Evolutionary conservation across 164 flowering plant genomes (phyloP).

Genomic region (Liriodendron chinense): DNA sequence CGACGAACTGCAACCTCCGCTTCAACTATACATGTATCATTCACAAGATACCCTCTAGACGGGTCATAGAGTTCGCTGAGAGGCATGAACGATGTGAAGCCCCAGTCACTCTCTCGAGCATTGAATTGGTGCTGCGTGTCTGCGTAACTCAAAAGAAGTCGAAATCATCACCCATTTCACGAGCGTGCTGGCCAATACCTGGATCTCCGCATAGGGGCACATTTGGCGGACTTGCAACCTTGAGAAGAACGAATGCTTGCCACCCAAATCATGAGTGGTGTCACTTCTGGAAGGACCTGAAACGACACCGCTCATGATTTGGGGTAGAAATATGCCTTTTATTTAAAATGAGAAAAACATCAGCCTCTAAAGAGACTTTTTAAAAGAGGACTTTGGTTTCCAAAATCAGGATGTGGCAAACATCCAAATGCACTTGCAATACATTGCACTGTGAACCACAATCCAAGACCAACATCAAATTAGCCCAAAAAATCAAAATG

Average conservation of each 20-base stretch:
- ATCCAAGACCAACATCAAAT: not conserved
- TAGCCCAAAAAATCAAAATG: not conserved
- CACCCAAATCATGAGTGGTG: not conserved
- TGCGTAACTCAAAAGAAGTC: constrained; percentile 28
- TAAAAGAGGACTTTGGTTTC: not conserved
- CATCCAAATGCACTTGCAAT: not conserved
- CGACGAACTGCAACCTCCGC: constrained; percentile 83
- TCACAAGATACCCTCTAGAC: constrained; percentile 65
- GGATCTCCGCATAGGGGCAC: not conserved
- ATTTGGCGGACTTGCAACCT: not conserved
- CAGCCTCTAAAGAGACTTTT: too few relatives aligned
- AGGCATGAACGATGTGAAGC: constrained; percentile 92
- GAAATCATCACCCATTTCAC: constrained; percentile 5
- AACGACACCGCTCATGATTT: not conserved
- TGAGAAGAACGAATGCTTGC: not conserved
- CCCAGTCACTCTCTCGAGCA: constrained; percentile 91
- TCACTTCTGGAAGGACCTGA: not conserved
- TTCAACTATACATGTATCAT: constrained; percentile 65
- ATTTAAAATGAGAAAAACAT: too few relatives aligned
- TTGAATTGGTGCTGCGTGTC: constrained; percentile 89
- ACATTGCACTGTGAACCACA: not conserved
- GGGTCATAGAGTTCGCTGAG: constrained; percentile 82
- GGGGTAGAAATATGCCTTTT: not conserved
- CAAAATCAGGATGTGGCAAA: not conserved
- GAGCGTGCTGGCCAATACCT: not conserved